Evolutionary conservation across 1,139 yeast genomes (phyloP).

Genomic region (Suhomyces panamericanus): DNA sequence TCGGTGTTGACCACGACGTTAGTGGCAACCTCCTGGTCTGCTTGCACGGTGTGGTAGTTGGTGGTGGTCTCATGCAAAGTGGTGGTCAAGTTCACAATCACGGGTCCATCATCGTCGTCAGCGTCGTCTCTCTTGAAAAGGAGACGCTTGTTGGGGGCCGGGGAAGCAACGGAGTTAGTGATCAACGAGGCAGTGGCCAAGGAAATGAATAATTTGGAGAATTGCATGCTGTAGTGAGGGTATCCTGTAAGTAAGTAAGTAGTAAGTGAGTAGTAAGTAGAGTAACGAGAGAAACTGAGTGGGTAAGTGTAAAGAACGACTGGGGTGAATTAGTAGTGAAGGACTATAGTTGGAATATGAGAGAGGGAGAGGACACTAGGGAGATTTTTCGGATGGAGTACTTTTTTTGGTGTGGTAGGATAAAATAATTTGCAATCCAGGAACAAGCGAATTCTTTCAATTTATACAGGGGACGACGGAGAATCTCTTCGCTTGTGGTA

Average conservation of each 20-base stretch:
- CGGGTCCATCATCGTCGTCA: conserved; percentile 31
- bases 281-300: not conserved
- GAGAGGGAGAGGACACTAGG: conserved; percentile 15
- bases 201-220: conserved; percentile 30
- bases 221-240: conserved; percentile 28
- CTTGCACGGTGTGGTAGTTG: conserved; percentile 35
- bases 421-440: not conserved
- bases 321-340: conserved; percentile 19
- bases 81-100: conserved; percentile 37
- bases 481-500: not conserved
- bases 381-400: conserved; percentile 6
- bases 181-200: conserved; percentile 26
- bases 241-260: conserved; percentile 12
- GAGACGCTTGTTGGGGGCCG: conserved; percentile 20
- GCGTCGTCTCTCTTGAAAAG: conserved; percentile 4
- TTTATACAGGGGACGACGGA: not conserved
- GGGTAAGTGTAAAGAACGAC: conserved; percentile 17
- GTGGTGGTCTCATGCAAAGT: conserved; percentile 40
- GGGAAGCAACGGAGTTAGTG: conserved; percentile 29
- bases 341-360: conserved; percentile 15
- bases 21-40: conserved; percentile 32
- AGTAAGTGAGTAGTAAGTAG: not conserved
- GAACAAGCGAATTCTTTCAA: not conserved
- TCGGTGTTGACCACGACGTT: conserved; percentile 32
- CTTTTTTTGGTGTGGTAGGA: conserved; percentile 4